Base-by-base conservation (phyloP, 2,329 filamentous ascomycete species). In the Arthroderma uncinatum region DNA sequence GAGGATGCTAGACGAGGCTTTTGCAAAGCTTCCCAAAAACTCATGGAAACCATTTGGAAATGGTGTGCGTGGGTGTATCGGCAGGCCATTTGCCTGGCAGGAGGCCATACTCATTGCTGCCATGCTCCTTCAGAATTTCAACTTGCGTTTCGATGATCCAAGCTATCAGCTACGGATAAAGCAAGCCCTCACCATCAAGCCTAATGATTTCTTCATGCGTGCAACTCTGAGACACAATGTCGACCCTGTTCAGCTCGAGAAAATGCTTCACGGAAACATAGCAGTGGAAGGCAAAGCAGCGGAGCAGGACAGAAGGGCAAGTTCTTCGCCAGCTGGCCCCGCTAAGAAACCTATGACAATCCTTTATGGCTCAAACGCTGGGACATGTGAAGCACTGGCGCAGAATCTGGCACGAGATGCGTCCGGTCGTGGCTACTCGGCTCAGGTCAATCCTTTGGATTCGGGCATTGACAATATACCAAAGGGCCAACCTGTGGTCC, bases 71-170 rank as follows among this genome's bases (percentile, higher is more conserved):
- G 47, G 25, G 9, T 50, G 47, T 33, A 50, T 50, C 33, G 47
- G 47, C n/a, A 50, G 47, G 28, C 47, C 47, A 33, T 50, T 50
- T 33, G 47, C 47, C 14, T 50, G 47, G 47, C 47, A 50, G n/a
- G 47, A 50, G 47, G 33, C 47, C 25, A 50, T 50, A 10, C 25
- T 50, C 25, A 33, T 25, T 50, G 25, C 25, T 19, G 47, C 25
- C n/a, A 50, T 50, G 47, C 23, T 50, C 23, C 47, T 50, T n/a
- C 47, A 50, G 12, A 33, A 50, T 10, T 33, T 50, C 47, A 50
- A 50, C 14, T 10, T 50, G 25, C 47, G 47, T n/a, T 50, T 50
- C 16, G 47, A 50, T 16, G 47, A 50, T 25, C 47, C 47, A 16
- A 50, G 47, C 47, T 34, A 50, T 30, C 47, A 50, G 47, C 47